phyloP scores from a whole-genome alignment of 305 asterid genomes.

The Rubia tinctorum region DNA sequence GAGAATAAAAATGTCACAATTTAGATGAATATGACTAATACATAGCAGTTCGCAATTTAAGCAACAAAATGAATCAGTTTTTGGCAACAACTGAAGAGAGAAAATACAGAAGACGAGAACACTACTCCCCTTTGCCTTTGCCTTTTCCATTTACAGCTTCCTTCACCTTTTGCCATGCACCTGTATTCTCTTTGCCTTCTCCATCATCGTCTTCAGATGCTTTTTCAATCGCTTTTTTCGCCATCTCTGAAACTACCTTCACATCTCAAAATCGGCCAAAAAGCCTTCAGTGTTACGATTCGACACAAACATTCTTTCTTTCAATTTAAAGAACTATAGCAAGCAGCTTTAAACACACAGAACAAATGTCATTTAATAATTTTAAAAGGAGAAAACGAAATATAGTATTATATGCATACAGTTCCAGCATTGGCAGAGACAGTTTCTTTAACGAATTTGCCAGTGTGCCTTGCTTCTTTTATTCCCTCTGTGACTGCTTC shows the following conservation, averaged over 20 bases:
- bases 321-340: too few relatives aligned
- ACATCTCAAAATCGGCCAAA: background rate
- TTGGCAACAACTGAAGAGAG: background rate
- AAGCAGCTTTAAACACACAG: too few relatives aligned
- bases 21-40: too few relatives aligned
- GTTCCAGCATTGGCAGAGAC: conserved; percentile 47
- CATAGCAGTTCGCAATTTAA: background rate
- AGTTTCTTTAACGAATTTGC: conserved; percentile 38
- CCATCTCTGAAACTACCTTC: conserved; percentile 48
- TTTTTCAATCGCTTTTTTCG: conserved; percentile 54
- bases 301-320: too few relatives aligned
- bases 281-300: too few relatives aligned
- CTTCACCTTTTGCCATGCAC: conserved; percentile 51
- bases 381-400: too few relatives aligned
- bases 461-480: conserved; percentile 49
- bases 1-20: too few relatives aligned
- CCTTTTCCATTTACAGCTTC: conserved; percentile 24
- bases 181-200: conserved; percentile 28
- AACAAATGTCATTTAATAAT: background rate
- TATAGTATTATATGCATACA: conserved; percentile 25
- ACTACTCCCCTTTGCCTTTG: too few relatives aligned
- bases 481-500: conserved; percentile 61
- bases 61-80: background rate
- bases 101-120: too few relatives aligned
- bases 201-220: conserved; percentile 40